These are phyloP conservation scores for Nitzschia palea DNA, from an alignment of 108 stramenopile genomes.

Conservation along the genomic window DNA sequence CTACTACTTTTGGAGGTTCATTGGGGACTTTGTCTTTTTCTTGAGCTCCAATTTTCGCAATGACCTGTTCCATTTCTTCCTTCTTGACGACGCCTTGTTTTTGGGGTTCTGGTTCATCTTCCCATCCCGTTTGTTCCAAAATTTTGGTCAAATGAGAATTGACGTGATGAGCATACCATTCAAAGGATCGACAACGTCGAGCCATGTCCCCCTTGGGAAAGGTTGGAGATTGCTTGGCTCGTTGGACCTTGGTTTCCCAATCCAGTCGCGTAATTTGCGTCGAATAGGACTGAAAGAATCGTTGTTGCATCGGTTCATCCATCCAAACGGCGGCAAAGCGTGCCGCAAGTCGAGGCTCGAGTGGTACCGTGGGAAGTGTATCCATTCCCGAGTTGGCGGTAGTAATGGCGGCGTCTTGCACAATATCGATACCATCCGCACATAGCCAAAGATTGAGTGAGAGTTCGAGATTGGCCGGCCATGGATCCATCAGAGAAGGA, in stretches of 20 bases:
- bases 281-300: slow-evolving; percentile 53
- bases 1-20: not conserved
- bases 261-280: slow-evolving; percentile 36
- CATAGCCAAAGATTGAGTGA: slow-evolving; percentile 85
- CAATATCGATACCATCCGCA: slow-evolving; percentile 84
- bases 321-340: slow-evolving; percentile 78
- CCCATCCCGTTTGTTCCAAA: slow-evolving; percentile 21
- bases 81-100: slow-evolving; percentile 8
- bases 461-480: slow-evolving; percentile 71
- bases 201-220: slow-evolving; percentile 49
- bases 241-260: slow-evolving; percentile 55
- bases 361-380: slow-evolving; percentile 7
- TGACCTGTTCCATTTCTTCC: slow-evolving; percentile 5
- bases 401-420: slow-evolving; percentile 36
- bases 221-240: slow-evolving; percentile 39
- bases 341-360: slow-evolving; percentile 40
- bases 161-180: slow-evolving; percentile 66
- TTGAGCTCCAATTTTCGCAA: slow-evolving; percentile 5
- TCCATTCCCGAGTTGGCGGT: slow-evolving; percentile 6
- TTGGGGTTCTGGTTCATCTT: too few relatives aligned
- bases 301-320: slow-evolving; percentile 40
- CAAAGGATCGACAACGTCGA: slow-evolving; percentile 71
- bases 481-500: slow-evolving; percentile 42
- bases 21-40: not conserved
- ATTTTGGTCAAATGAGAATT: slow-evolving; percentile 41